A percentile compares a stretch with the other conserved stretches of the same genome.
Conservation (phyloP, 306 rosid species). For the Pterocarpus santalinus region DNA sequence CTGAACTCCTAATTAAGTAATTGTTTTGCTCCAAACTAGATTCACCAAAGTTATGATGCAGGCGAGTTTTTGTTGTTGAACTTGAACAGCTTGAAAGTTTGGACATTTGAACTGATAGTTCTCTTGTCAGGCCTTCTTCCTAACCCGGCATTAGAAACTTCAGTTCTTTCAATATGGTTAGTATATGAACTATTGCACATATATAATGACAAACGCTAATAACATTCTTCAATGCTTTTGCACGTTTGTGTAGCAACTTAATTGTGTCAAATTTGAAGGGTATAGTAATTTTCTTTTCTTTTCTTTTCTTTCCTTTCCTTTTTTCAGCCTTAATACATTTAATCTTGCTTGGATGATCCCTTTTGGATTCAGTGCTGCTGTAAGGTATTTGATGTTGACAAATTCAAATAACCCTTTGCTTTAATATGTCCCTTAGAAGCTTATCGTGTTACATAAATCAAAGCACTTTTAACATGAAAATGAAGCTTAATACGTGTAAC, state of each 20-base stretch:
- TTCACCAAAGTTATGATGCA: conserved; percentile 46
- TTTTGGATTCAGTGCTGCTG: conserved; percentile 60
- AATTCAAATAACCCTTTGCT: not conserved
- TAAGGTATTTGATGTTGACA: conserved; percentile 37
- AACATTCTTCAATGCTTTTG: not conserved
- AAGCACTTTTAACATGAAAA: not conserved
- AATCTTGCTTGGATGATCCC: conserved; percentile 77
- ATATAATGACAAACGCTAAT: not conserved
- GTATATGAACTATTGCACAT: not conserved
- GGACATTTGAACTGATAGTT: conserved; percentile 72
- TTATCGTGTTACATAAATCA: not conserved
- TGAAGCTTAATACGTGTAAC: not conserved
- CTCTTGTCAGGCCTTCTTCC: conserved; percentile 76
- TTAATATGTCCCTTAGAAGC: not conserved
- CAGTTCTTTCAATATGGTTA: conserved; percentile 71
- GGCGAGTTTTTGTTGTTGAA: not conserved
- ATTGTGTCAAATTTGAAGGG: not conserved
- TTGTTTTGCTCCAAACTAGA: not conserved
- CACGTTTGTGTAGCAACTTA: not conserved
- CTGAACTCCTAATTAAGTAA: not conserved
- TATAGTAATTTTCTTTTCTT: not conserved
- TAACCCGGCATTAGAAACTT: conserved; percentile 65
- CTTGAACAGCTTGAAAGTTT: conserved; percentile 67
- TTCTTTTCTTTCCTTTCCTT: not conserved
- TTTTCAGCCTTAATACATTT: conserved; percentile 70